Conservation (phyloP, 179 eudicot genomes). For the Spinacia oleracea region DNA sequence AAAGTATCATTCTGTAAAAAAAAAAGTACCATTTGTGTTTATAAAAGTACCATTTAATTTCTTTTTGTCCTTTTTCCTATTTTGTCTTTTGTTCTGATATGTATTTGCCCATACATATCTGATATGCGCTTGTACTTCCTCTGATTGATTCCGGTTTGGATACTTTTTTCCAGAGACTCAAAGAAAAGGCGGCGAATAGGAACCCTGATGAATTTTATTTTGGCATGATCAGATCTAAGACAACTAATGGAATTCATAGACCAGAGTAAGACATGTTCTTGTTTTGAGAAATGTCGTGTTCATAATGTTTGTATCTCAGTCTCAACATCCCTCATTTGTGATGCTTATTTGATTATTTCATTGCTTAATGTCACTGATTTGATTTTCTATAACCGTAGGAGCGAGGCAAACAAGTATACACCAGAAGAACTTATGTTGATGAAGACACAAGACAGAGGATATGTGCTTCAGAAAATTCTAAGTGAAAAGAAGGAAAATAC, state of each 20-base stretch:
- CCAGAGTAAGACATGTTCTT: slow-evolving; percentile 43
- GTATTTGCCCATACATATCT: too few relatives aligned
- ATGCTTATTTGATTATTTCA: background rate
- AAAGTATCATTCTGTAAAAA: too few relatives aligned
- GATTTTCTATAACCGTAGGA: slow-evolving; percentile 41
- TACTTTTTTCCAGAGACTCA: slow-evolving; percentile 53
- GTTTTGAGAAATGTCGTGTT: background rate
- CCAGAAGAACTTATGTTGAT: slow-evolving; percentile 75
- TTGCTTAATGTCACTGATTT: background rate
- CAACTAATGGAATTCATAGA: slow-evolving; percentile 70
- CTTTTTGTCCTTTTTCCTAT: too few relatives aligned
- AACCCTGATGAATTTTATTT: slow-evolving; percentile 85
- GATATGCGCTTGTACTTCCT: too few relatives aligned
- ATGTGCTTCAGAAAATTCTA: slow-evolving; percentile 73
- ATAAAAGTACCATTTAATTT: too few relatives aligned
- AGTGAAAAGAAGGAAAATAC: slow-evolving; percentile 67
- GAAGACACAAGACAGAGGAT: slow-evolving; percentile 84
- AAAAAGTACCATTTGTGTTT: too few relatives aligned
- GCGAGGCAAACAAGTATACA: slow-evolving; percentile 62
- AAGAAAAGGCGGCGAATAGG: slow-evolving; percentile 74
- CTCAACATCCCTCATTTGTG: background rate
- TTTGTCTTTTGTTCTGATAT: too few relatives aligned
- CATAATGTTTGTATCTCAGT: too few relatives aligned
- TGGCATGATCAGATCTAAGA: slow-evolving; percentile 63
- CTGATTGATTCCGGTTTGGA: too few relatives aligned